A percentile compares a stretch with the other conserved stretches of the same genome.
Conservation (phyloP, 805 yeast species). For the Blastobotrys robertii region DNA sequence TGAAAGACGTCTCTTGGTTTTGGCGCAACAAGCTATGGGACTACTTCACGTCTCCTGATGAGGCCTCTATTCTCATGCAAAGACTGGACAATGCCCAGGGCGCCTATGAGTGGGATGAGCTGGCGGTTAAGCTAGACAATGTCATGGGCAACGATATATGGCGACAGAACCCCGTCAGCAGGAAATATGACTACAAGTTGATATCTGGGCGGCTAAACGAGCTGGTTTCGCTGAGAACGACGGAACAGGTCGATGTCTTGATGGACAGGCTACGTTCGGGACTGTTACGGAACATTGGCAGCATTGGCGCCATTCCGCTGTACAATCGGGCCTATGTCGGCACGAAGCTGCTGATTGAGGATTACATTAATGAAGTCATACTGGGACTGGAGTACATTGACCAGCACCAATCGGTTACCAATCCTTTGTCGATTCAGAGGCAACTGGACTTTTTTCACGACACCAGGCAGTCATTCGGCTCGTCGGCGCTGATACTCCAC, state of each 20-base stretch:
- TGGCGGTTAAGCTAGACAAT: slow-evolving; percentile 36
- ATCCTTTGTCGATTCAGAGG: slow-evolving; percentile 30
- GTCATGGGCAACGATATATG: slow-evolving; percentile 33
- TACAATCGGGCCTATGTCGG: slow-evolving; percentile 81
- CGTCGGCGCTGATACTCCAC: slow-evolving; percentile 82
- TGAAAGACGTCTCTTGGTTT: slow-evolving; percentile 1
- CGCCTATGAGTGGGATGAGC: slow-evolving; percentile 59
- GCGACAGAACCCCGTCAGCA: slow-evolving; percentile 77
- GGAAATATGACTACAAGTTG: slow-evolving; percentile 73
- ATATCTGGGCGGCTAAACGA: slow-evolving; percentile 64
- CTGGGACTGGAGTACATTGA: slow-evolving; percentile 54
- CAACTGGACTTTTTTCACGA: slow-evolving; percentile 74
- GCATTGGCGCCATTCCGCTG: slow-evolving; percentile 68
- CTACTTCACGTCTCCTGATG: slow-evolving; percentile 15
- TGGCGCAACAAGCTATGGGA: slow-evolving; percentile 8
- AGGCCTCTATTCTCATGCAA: slow-evolving; percentile 14
- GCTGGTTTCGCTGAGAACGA: slow-evolving; percentile 50
- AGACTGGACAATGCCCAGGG: slow-evolving; percentile 35
- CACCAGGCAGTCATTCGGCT: slow-evolving; percentile 78
- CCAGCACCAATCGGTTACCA: slow-evolving; percentile 21
- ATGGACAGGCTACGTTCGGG: slow-evolving; percentile 72
- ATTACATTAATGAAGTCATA: slow-evolving; percentile 68
- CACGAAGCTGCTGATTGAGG: slow-evolving; percentile 81
- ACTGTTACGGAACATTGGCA: slow-evolving; percentile 81
- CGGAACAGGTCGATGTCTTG: slow-evolving; percentile 46